Evolutionary conservation across 2,329 filamentous ascomycete species (phyloP).

Genomic region (Celoporthe dispersa): DNA sequence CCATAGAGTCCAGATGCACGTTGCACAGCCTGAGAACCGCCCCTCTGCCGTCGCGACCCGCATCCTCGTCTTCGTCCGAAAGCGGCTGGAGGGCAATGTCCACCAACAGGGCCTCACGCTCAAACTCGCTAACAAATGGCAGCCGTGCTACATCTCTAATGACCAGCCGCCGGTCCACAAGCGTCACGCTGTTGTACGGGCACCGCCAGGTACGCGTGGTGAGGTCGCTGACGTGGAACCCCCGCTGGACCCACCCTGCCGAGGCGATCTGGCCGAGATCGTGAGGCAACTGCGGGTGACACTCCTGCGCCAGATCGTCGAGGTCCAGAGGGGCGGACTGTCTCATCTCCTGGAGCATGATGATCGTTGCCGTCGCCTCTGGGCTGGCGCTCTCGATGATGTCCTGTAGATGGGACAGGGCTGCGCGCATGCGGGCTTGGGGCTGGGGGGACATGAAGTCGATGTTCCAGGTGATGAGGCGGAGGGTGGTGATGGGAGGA

Average conservation of each 20-base stretch:
- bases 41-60: background rate
- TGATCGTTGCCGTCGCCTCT: slow-evolving; percentile 39
- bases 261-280: slow-evolving; percentile 50
- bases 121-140: slow-evolving; percentile 48
- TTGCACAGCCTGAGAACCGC: slow-evolving; percentile 22
- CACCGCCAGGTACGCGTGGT: slow-evolving; percentile 46
- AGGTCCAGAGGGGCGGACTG: slow-evolving; percentile 17
- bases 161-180: slow-evolving; percentile 50
- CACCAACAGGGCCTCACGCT: slow-evolving; percentile 56
- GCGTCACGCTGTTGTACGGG: slow-evolving; percentile 53
- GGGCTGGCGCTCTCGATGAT: slow-evolving; percentile 20
- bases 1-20: slow-evolving; percentile 26
- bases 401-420: slow-evolving; percentile 33
- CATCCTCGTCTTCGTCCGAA: background rate
- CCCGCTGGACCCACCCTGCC: slow-evolving; percentile 48
- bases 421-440: slow-evolving; percentile 35
- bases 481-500: slow-evolving; percentile 32
- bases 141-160: slow-evolving; percentile 51
- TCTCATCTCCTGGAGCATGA: slow-evolving; percentile 55
- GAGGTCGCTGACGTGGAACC: slow-evolving; percentile 53
- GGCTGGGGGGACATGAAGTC: slow-evolving; percentile 40
- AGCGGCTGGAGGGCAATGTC: slow-evolving; percentile 43
- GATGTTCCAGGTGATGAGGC: slow-evolving; percentile 40
- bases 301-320: background rate
- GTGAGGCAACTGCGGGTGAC: slow-evolving; percentile 37